phyloP scores from a whole-genome alignment of 139 green algal species.

The Coelastrella sp. region DNA sequence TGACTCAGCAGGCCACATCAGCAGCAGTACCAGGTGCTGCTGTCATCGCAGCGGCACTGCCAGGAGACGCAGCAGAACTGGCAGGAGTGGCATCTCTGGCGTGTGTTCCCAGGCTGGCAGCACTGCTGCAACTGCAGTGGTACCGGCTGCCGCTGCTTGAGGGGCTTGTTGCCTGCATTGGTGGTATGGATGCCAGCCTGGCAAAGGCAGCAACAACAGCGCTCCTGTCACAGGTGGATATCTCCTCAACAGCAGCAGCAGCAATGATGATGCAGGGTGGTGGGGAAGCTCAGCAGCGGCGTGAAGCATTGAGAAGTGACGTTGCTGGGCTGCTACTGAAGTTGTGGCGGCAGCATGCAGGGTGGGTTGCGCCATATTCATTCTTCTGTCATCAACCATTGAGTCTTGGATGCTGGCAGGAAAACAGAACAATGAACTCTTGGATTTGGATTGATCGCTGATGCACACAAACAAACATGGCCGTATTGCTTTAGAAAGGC shows the following conservation, averaged over 20 bases:
- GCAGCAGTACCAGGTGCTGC: slow-evolving; percentile 41
- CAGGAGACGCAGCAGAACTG: slow-evolving; percentile 31
- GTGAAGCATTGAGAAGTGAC: background rate
- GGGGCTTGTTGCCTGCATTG: slow-evolving; percentile 85
- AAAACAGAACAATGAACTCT: too few relatives aligned
- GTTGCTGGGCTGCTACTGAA: slow-evolving; percentile 14
- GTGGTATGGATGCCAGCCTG: slow-evolving; percentile 82
- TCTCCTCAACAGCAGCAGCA: background rate
- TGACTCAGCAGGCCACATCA: slow-evolving; percentile 9
- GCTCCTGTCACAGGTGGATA: slow-evolving; percentile 59
- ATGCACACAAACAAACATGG: too few relatives aligned
- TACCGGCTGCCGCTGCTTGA: slow-evolving; percentile 65
- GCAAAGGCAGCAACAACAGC: slow-evolving; percentile 56
- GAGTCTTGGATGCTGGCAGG: too few relatives aligned
- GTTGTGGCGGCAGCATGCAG: slow-evolving; percentile 23
- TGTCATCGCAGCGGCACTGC: slow-evolving; percentile 26
- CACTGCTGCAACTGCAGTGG: slow-evolving; percentile 37
- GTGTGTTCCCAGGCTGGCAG: slow-evolving; percentile 22
- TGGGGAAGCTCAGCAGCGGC: background rate
- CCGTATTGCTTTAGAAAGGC: too few relatives aligned
- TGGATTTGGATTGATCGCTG: too few relatives aligned
- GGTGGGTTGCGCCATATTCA: background rate
- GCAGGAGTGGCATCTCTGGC: slow-evolving; percentile 38
- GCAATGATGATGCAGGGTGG: background rate
- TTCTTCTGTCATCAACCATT: too few relatives aligned